Base-by-base conservation (phyloP, 306 rosid genomes). In the Cicer pinnatifidum region DNA sequence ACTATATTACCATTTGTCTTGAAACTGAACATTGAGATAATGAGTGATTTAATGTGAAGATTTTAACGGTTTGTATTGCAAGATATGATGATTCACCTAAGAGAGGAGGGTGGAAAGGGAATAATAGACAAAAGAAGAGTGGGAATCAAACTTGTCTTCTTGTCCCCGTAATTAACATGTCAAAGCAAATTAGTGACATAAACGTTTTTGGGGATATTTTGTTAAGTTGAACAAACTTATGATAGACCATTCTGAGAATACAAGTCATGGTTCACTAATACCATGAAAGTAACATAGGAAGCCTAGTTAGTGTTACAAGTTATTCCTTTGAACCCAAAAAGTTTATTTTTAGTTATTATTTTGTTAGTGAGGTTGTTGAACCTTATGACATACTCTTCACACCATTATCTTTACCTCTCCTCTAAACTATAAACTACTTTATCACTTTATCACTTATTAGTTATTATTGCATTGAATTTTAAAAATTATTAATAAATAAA, bases 41-140 rank as follows among this genome's bases (percentile, higher is more conserved):
- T 59, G 20, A 1, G 41, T 45, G 12, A 7, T 61, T 37, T n/a
- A 7, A 2, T 8, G 13, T 64, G 15, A 41, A 11, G 51, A 43
- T 41, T 63, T 67, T 44, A 16, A 71, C 76, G 82, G 82, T 81
- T 85, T 88, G 77, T 48, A 77, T 78, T 75, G 90, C 80, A 86
- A 86, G 91, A 47, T 58, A 79, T 60, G 77, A 84, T 82, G 85
- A 86, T 86, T 58, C 56, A 81, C n/a, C 45, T 17, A 13, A 35
- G 71, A 37, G 3, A 9, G 11, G 1, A 54, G 2, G 19, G 19
- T 1, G 1, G 44, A 75, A 35, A 64, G 7, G 39, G 46, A 60
- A 73, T 61, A 65, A 66, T 80, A 45, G 89, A 76, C 78, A 72
- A 66, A 78, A 72, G 76, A 77, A 48, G 80, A 38, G 83, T 84